These are phyloP conservation scores for Mitragyna speciosa DNA, from an alignment of 257 asterid genomes.

Conservation along the genomic window DNA sequence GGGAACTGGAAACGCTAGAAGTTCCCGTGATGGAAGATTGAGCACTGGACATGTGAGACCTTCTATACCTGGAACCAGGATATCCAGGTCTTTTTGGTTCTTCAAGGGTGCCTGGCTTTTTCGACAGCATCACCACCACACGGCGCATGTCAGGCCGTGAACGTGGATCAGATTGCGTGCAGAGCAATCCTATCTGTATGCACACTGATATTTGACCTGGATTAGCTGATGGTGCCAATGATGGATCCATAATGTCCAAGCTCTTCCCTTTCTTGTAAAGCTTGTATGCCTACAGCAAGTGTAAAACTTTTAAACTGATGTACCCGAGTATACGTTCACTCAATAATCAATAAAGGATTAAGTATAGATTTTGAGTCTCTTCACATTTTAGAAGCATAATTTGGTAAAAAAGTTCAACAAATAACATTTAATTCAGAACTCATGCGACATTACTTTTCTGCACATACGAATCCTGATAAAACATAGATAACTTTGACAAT, in stretches of 20 bases:
- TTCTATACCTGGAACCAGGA: slow-evolving; percentile 57
- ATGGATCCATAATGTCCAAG: slow-evolving; percentile 66
- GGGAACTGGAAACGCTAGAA: slow-evolving; percentile 47
- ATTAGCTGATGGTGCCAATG: slow-evolving; percentile 50
- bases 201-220: slow-evolving; percentile 49
- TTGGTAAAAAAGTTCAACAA: background rate
- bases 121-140: slow-evolving; percentile 62
- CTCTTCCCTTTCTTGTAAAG: slow-evolving; percentile 72
- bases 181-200: slow-evolving; percentile 68
- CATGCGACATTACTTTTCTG: background rate
- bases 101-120: slow-evolving; percentile 63
- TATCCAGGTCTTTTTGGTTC: slow-evolving; percentile 82
- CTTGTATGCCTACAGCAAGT: slow-evolving; percentile 59
- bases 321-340: background rate
- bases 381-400: background rate
- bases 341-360: background rate
- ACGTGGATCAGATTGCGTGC: slow-evolving; percentile 74
- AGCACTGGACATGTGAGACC: slow-evolving; percentile 29
- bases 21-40: slow-evolving; percentile 45
- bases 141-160: slow-evolving; percentile 80
- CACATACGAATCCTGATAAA: background rate
- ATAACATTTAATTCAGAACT: background rate
- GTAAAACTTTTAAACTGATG: background rate
- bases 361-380: background rate
- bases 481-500: background rate